Conservation (phyloP, 2,329 filamentous ascomycete genomes). For the Hypoxylon sp. region DNA sequence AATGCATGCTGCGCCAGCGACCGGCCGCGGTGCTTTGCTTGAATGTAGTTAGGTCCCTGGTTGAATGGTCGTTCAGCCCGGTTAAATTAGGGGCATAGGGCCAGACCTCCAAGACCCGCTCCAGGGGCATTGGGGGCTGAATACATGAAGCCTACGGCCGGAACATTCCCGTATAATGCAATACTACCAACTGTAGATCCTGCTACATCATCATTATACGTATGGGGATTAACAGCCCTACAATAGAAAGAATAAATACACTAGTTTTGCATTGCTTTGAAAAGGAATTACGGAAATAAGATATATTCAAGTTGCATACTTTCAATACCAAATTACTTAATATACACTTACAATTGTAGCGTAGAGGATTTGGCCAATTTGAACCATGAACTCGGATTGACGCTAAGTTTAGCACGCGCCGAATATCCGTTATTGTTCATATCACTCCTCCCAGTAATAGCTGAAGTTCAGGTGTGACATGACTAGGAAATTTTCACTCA, state of each 20-base stretch:
- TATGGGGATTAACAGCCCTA: background rate
- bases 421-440: too few species aligned
- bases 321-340: too few species aligned
- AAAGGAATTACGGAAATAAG: background rate
- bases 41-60: slow-evolving; percentile 1
- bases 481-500: background rate
- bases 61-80: slow-evolving; percentile 23
- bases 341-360: too few species aligned
- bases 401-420: too few species aligned
- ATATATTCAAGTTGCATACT: too few species aligned
- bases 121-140: slow-evolving; percentile 11
- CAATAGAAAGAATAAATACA: background rate
- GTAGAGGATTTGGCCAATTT: too few species aligned
- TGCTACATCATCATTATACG: background rate
- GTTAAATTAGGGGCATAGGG: slow-evolving; percentile 27
- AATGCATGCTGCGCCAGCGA: slow-evolving; percentile 22
- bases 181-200: slow-evolving; percentile 15
- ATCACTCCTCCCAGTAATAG: background rate
- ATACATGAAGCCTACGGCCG: background rate
- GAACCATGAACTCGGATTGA: too few species aligned
- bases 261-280: background rate
- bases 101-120: slow-evolving; percentile 11
- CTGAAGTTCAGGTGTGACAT: background rate
- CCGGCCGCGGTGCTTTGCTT: background rate
- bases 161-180: slow-evolving; percentile 7